Percentiles rank a stretch among this genome's conserved stretches.
These are phyloP conservation scores for Jatropha curcas DNA, from an alignment of 345 rosid species.

Conservation along the genomic window DNA sequence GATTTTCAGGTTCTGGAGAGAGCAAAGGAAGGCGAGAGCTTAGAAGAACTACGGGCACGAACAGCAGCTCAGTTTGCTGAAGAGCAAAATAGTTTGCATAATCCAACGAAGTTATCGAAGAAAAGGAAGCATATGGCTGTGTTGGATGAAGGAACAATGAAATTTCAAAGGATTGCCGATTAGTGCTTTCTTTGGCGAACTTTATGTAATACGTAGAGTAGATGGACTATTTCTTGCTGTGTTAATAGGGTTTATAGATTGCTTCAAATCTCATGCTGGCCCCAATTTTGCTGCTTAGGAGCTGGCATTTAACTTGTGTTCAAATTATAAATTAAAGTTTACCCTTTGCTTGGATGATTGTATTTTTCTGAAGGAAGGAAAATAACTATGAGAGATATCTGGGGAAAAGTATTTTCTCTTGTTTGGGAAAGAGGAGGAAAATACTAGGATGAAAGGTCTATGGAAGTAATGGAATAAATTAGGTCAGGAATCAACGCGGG, in stretches of 20 bases:
- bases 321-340: too few species aligned
- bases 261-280: neutral
- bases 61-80: constrained; percentile 75
- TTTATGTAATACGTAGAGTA: neutral
- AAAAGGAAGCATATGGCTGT: constrained; percentile 59
- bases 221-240: neutral
- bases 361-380: too few species aligned
- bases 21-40: constrained; percentile 87
- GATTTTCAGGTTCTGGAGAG: constrained; percentile 70
- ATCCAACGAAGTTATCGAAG: constrained; percentile 47
- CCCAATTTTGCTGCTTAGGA: constrained; percentile 19
- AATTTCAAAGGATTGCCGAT: constrained; percentile 51
- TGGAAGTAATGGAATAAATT: too few species aligned
- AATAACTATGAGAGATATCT: too few species aligned
- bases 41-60: constrained; percentile 73
- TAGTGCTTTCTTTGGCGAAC: constrained; percentile 11
- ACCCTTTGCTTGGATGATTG: too few species aligned
- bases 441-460: too few species aligned
- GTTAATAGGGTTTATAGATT: neutral
- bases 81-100: constrained; percentile 44
- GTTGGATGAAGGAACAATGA: constrained; percentile 57
- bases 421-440: too few species aligned
- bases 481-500: too few species aligned
- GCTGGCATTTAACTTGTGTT: neutral
- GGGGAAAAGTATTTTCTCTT: too few species aligned